Base-by-base conservation (phyloP, 2,329 filamentous ascomycete genomes). In the Claviceps pusilla region DNA sequence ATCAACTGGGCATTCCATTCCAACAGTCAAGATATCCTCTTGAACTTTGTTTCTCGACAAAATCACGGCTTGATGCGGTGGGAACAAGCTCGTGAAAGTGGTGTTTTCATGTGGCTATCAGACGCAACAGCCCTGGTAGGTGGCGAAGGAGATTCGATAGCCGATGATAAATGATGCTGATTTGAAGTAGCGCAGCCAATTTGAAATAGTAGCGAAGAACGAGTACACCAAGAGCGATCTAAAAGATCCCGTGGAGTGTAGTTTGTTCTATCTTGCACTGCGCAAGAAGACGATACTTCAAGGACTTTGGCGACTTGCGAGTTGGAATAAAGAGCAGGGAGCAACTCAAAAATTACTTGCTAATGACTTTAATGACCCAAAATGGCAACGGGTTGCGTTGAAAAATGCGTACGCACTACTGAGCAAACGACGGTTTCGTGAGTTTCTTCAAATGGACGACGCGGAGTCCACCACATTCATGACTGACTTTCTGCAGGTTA, bases 331-430 rank as follows among this genome's bases (percentile, higher is more conserved):
- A 55, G 94, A 98, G 67, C 93, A 97, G 68, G 73, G 69, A 2
- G 82, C 86, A 0, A 98, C 93, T 0, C 80, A 84, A 56, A 82
- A 80, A 57, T 76, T 98, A 35, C 73, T 98, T 28, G 78, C 84
- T n/a, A 94, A 96, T 63, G 89, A 97, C 66, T 98, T 98, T 67
- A 76, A 81, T 4, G 87, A 95, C 57, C 77, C 83, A 0, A 85
- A 87, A 60, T 97, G 93, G 87, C 86, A 80, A 66, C 95, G 87
- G 1, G 82, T 88, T 4, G 93, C 93, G 0, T 73, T 95, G 56
- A 98, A 98, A 70, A 98, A 98, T 66, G 93, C 93, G 0, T 98
- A 96, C 69, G 91, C 93, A 3, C 70, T 98, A 54, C 83, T 98
- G 65, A 93, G 91, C 59, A 94, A 89, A 69, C 80, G 89, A 48